Base-by-base conservation (phyloP, 371 early-diverging fungal species). In the Saksenaea oblongispora region DNA sequence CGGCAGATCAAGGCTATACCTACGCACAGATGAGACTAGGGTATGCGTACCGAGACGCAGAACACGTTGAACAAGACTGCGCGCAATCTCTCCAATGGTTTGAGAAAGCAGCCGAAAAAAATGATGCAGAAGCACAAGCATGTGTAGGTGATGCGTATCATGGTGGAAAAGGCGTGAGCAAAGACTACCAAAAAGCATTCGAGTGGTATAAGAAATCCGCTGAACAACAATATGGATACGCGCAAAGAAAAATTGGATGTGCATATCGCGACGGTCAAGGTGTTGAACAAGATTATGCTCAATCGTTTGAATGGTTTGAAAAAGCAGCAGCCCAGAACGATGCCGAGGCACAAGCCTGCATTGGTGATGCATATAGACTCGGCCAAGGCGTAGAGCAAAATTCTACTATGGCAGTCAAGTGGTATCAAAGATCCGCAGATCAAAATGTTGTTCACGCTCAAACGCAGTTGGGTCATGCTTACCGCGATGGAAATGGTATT, bases 221-320 rank as follows among this genome's bases (percentile, higher is more conserved):
- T 10, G 13, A 58, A 0, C 62, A 71, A 26, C 74, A 73, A 15
- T 72, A 84, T 39, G 62, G 82, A 0, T 41, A 66, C 11, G 93
- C 95, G 26, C 88, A 89, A 75, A 83, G 93, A 53, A 89, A 90
- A 31, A 80, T 96, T 3, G 88, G 90, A 7, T 89, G 89, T 31
- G 90, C 93, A 87, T 66, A 66, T 36, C 26, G 37, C 8, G 1
- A 17, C 9, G 66, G 66, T 14, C 56, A 56, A 26, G 66, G 66
- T 22, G 53, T 54, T 9, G 31, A 34, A 0, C 28, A 27, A 8
- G 58, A 60, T 36, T 41, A 55, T 15, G 42, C 41, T 13, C 84
- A 87, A 69, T 80, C 85, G 3, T 54, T 76, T 4, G 42, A 69
- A 11, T 75, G 69, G 59, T 85, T 68, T 58, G 62, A 60, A 24